Percentiles rank a stretch among this genome's conserved stretches.
phyloP scores from a whole-genome alignment of 2,329 filamentous ascomycete species.

The Myotisia sp. region DNA sequence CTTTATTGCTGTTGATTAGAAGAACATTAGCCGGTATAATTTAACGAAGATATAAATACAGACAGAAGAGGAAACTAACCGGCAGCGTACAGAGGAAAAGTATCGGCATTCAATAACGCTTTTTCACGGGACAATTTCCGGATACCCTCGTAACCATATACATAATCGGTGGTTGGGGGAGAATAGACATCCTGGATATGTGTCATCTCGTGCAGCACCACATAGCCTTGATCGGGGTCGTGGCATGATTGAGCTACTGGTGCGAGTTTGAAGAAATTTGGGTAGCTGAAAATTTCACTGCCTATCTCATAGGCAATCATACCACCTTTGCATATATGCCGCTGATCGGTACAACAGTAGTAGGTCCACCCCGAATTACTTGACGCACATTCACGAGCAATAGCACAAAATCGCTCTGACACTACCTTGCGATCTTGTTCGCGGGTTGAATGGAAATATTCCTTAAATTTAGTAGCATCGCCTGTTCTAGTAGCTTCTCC shows the following conservation, averaged over 20 bases:
- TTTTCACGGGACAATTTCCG: constrained; percentile 1
- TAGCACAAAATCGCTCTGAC: not conserved
- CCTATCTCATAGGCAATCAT: constrained; percentile 3
- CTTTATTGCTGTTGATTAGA: not conserved
- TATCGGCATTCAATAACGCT: constrained; percentile 5
- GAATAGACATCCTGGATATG: constrained; percentile 1
- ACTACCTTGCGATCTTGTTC: not conserved
- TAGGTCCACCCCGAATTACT: not conserved
- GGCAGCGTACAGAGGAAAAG: constrained; percentile 4
- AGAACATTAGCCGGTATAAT: not conserved
- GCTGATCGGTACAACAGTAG: not conserved
- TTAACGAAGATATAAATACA: not conserved
- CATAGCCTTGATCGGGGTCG: constrained; percentile 2
- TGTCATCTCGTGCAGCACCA: constrained; percentile 6
- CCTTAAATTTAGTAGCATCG: not conserved
- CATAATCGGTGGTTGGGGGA: constrained; percentile 2
- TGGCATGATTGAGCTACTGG: not conserved
- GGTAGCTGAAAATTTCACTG: constrained; percentile 1
- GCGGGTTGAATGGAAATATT: not conserved
- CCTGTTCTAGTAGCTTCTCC: too few relatives aligned
- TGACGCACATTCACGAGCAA: constrained; percentile 1
- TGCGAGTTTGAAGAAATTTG: constrained; percentile 3
- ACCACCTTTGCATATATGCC: not conserved
- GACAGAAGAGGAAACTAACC: constrained; percentile 9
- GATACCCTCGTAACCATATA: constrained; percentile 3